phyloP scores from a whole-genome alignment of 768 basidiomycete species.

The Lenzites betulinus region DNA sequence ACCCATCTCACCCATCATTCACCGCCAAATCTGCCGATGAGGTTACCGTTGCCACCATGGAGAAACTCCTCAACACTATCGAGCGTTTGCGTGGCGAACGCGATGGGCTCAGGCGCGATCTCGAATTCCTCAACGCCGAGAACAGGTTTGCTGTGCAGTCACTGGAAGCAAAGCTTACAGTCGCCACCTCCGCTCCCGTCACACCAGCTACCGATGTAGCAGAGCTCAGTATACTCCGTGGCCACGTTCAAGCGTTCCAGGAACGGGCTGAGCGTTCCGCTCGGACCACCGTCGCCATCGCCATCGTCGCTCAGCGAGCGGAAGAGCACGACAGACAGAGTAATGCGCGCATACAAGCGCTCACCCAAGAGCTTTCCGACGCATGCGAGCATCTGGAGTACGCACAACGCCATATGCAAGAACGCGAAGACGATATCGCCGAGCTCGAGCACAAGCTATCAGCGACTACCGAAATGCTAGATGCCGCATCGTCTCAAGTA shows the following conservation, averaged over 20 bases:
- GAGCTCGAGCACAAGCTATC: slow-evolving; percentile 10
- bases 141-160: slow-evolving; percentile 64
- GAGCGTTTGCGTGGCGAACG: slow-evolving; percentile 70
- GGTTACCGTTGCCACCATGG: slow-evolving; percentile 29
- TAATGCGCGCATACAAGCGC: not conserved
- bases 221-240: slow-evolving; percentile 25
- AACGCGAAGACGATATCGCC: slow-evolving; percentile 5
- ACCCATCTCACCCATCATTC: not conserved
- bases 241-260: slow-evolving; percentile 6
- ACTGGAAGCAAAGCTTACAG: slow-evolving; percentile 51
- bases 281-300: slow-evolving; percentile 14
- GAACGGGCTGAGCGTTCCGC: slow-evolving; percentile 9
- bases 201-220: slow-evolving; percentile 10
- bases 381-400: slow-evolving; percentile 1
- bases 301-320: slow-evolving; percentile 19
- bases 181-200: slow-evolving; percentile 17
- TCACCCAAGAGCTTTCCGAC: slow-evolving; percentile 1
- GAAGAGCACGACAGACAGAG: not conserved
- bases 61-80: slow-evolving; percentile 60
- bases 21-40: slow-evolving; percentile 3
- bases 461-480: slow-evolving; percentile 15
- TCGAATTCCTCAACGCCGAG: slow-evolving; percentile 71
- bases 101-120: slow-evolving; percentile 58
- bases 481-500: slow-evolving; percentile 16
- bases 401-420: not conserved